These are phyloP conservation scores for Ogataea naganishii DNA, from an alignment of 805 yeast species.

Conservation along the genomic window DNA sequence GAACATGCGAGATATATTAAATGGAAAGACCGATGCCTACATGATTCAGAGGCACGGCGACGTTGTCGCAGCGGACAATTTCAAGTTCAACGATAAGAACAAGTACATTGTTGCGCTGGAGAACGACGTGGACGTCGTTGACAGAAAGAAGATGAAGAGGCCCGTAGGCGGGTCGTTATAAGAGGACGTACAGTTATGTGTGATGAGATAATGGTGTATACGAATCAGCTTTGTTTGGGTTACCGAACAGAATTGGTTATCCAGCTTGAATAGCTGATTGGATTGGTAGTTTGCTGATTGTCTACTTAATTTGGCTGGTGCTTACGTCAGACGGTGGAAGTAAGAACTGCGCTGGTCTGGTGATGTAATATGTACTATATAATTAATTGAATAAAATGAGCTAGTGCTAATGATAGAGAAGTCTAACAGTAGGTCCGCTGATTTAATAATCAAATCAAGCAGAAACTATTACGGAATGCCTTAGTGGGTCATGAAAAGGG, in stretches of 20 bases:
- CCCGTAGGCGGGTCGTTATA: slow-evolving; percentile 30
- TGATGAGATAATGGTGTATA: background rate
- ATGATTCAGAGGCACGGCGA: slow-evolving; percentile 53
- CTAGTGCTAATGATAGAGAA: too few relatives aligned
- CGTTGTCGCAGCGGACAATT: slow-evolving; percentile 66
- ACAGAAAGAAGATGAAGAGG: slow-evolving; percentile 46
- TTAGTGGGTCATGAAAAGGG: too few relatives aligned
- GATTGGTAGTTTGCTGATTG: slow-evolving; percentile 4
- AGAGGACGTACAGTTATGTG: slow-evolving; percentile 12
- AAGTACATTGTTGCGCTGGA: slow-evolving; percentile 67
- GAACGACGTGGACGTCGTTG: slow-evolving; percentile 69
- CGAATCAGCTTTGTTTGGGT: background rate
- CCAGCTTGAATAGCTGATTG: slow-evolving; percentile 4
- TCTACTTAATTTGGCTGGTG: background rate
- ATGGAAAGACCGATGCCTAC: slow-evolving; percentile 47
- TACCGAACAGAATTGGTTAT: background rate
- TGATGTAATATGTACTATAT: too few relatives aligned
- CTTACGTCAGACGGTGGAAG: too few relatives aligned
- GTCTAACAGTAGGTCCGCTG: too few relatives aligned
- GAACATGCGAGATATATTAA: slow-evolving; percentile 56
- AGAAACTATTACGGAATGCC: too few relatives aligned
- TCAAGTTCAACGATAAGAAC: slow-evolving; percentile 63
- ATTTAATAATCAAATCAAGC: too few relatives aligned
- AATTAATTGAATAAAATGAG: too few relatives aligned
- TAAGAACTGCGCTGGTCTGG: too few relatives aligned